These are phyloP conservation scores for Penicillium paradoxum DNA, from an alignment of 495 filamentous ascomycete genomes.

Conservation along the genomic window DNA sequence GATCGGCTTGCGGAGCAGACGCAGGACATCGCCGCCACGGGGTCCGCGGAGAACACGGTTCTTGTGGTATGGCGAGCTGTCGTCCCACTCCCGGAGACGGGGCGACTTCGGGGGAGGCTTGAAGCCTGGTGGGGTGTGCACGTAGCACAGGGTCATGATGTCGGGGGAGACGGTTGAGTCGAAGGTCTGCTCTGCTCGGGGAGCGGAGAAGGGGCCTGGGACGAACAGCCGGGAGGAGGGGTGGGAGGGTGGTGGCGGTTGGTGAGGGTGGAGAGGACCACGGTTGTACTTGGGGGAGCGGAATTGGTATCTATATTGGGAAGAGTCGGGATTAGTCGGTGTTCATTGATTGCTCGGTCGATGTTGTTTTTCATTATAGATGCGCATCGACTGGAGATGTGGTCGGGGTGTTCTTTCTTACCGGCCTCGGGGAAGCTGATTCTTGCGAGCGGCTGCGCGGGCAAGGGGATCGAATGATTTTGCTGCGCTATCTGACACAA, in stretches of 20 bases:
- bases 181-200: slow-evolving; percentile 87
- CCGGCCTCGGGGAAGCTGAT: slow-evolving; percentile 64
- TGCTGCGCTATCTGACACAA: slow-evolving; percentile 22
- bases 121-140: slow-evolving; percentile 72
- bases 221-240: slow-evolving; percentile 82
- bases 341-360: slow-evolving; percentile 1
- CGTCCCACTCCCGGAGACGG: slow-evolving; percentile 83
- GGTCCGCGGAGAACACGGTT: slow-evolving; percentile 81
- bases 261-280: slow-evolving; percentile 87
- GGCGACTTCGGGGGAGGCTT: slow-evolving; percentile 54
- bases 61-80: slow-evolving; percentile 86
- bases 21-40: slow-evolving; percentile 63
- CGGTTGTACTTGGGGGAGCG: slow-evolving; percentile 89
- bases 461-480: slow-evolving; percentile 55
- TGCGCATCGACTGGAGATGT: slow-evolving; percentile 2
- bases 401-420: slow-evolving; percentile 26
- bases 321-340: slow-evolving; percentile 11
- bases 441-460: slow-evolving; percentile 45
- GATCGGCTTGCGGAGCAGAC: slow-evolving; percentile 68
- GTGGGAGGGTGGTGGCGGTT: slow-evolving; percentile 76
- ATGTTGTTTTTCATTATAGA: not conserved
- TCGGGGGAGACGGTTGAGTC: slow-evolving; percentile 81
- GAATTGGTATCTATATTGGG: slow-evolving; percentile 71
- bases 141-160: slow-evolving; percentile 82
- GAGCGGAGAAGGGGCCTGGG: slow-evolving; percentile 89